Conservation (phyloP, 352 stramenopile genomes). For the Globisporangium paroecandrum region DNA sequence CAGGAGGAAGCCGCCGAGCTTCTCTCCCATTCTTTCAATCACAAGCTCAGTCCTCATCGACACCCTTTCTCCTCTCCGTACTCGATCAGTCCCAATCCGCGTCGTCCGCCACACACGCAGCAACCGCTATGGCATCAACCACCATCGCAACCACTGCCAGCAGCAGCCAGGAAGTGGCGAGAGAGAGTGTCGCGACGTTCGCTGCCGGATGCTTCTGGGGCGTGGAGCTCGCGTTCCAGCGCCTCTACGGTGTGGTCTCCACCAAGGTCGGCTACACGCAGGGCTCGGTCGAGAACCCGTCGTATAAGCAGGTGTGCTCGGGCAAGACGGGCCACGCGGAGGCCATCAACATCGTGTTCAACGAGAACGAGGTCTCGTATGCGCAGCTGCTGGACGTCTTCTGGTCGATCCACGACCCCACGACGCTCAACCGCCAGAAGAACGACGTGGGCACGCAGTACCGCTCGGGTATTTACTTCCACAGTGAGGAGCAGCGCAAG, state of each 20-base stretch:
- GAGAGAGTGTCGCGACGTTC: slow-evolving; percentile 86
- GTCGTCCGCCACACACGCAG: not conserved
- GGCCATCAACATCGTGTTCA: slow-evolving; percentile 90
- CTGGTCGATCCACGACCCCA: slow-evolving; percentile 92
- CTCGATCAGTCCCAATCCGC: not conserved
- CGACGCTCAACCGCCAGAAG: slow-evolving; percentile 86
- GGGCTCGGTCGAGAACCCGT: slow-evolving; percentile 80
- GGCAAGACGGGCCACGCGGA: slow-evolving; percentile 93
- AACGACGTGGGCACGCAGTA: slow-evolving; percentile 94
- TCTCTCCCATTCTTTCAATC: not conserved
- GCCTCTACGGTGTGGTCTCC: slow-evolving; percentile 87
- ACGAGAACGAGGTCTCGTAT: slow-evolving; percentile 86
- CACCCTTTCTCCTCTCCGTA: not conserved
- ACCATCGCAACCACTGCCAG: not conserved
- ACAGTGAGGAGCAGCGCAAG: slow-evolving; percentile 89
- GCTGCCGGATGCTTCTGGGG: slow-evolving; percentile 98
- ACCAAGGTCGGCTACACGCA: slow-evolving; percentile 89
- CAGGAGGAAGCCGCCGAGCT: not conserved
- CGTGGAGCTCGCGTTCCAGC: slow-evolving; percentile 95
- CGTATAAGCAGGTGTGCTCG: slow-evolving; percentile 93
- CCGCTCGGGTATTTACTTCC: slow-evolving; percentile 93
- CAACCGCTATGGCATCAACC: not conserved
- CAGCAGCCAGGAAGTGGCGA: slow-evolving; percentile 4
- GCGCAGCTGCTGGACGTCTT: slow-evolving; percentile 68
- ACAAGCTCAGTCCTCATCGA: not conserved